phyloP scores from a whole-genome alignment of 148 eudicot species.

The Vaccinium myrtillus region DNA sequence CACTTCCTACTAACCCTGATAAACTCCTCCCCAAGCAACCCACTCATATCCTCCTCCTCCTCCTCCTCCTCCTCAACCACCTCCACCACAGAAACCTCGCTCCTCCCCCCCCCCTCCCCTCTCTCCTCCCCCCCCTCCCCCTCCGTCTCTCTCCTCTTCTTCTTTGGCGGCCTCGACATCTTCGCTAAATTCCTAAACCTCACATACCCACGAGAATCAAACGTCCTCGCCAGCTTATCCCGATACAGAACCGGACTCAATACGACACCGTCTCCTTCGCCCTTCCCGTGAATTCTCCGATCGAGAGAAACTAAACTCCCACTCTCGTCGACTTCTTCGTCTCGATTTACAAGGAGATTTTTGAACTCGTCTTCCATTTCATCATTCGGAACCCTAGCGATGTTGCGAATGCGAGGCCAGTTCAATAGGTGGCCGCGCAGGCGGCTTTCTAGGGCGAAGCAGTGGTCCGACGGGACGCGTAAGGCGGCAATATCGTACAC shows the following conservation, averaged over 20 bases:
- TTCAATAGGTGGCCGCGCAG: slow-evolving; percentile 87
- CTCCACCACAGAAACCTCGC: slow-evolving; percentile 52
- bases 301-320: slow-evolving; percentile 33
- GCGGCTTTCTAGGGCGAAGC: slow-evolving; percentile 65
- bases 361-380: slow-evolving; percentile 52
- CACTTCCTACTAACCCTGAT: slow-evolving; percentile 51
- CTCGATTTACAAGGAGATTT: slow-evolving; percentile 16
- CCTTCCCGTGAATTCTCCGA: slow-evolving; percentile 63
- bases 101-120: slow-evolving; percentile 32
- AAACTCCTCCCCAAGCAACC: slow-evolving; percentile 71
- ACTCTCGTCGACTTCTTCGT: slow-evolving; percentile 27
- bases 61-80: slow-evolving; percentile 40
- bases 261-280: slow-evolving; percentile 70
- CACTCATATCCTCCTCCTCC: slow-evolving; percentile 59
- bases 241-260: slow-evolving; percentile 72
- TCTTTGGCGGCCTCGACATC: slow-evolving; percentile 69
- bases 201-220: slow-evolving; percentile 65
- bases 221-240: slow-evolving; percentile 65
- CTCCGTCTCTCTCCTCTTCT: slow-evolving; percentile 24
- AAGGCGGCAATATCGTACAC: slow-evolving; percentile 64
- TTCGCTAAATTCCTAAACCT: slow-evolving; percentile 81
- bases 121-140: slow-evolving; percentile 23
- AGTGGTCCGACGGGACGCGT: slow-evolving; percentile 64
- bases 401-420: slow-evolving; percentile 83
- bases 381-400: slow-evolving; percentile 87